phyloP scores from a whole-genome alignment of 192 early-diverging fungal genomes.

The Linnemannia zychae region DNA sequence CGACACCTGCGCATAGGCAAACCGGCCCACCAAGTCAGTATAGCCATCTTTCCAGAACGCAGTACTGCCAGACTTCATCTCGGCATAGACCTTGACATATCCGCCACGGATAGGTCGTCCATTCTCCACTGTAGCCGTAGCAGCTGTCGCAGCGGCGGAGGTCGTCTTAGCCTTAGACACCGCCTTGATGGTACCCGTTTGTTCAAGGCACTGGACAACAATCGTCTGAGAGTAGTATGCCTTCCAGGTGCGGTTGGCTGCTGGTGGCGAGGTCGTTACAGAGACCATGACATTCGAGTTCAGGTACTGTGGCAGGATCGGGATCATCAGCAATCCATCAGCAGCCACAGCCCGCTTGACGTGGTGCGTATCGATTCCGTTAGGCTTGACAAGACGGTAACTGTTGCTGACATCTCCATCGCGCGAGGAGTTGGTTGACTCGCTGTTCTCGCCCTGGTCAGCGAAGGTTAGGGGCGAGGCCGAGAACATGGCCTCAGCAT shows the following conservation, averaged over 20 bases:
- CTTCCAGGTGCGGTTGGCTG: slow-evolving; percentile 41
- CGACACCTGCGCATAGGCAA: slow-evolving; percentile 62
- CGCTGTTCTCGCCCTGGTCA: slow-evolving; percentile 54
- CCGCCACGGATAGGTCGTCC: slow-evolving; percentile 57
- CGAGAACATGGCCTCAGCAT: slow-evolving; percentile 67
- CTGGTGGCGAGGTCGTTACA: slow-evolving; percentile 36
- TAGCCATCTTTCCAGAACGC: slow-evolving; percentile 70
- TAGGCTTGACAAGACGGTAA: slow-evolving; percentile 48
- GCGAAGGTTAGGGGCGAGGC: slow-evolving; percentile 59
- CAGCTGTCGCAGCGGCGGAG: too few species aligned
- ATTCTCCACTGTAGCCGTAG: neutral
- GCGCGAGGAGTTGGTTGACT: slow-evolving; percentile 5
- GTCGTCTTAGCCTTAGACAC: slow-evolving; percentile 17
- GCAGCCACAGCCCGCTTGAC: slow-evolving; percentile 28
- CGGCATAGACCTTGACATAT: slow-evolving; percentile 67
- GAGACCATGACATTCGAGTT: slow-evolving; percentile 56
- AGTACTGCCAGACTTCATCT: slow-evolving; percentile 34
- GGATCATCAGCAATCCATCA: slow-evolving; percentile 37
- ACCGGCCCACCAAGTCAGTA: slow-evolving; percentile 62
- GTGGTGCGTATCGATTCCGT: slow-evolving; percentile 28
- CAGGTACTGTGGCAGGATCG: slow-evolving; percentile 38
- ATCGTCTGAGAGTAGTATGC: slow-evolving; percentile 61
- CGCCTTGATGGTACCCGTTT: slow-evolving; percentile 56
- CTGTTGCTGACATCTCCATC: slow-evolving; percentile 23
- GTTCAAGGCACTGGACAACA: slow-evolving; percentile 55